Evolutionary conservation across 2,329 filamentous ascomycete genomes (phyloP), one percentile per base, ranked within the genome.

Genomic region (Corinectria fuckeliana): DNA sequence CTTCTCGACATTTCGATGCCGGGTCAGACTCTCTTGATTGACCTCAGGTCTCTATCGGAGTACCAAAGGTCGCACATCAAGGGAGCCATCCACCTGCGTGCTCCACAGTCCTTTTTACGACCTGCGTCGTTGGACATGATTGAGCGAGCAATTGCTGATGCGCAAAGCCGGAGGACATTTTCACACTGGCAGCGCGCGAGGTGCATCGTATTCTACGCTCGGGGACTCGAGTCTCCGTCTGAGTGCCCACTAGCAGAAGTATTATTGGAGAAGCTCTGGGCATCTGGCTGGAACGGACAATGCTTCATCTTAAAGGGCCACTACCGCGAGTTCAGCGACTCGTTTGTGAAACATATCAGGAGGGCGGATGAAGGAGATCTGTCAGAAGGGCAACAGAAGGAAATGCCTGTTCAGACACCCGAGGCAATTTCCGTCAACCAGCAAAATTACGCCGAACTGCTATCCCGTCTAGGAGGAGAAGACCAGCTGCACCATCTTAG

Each of bases 301-400:
- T 81, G 77, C 58, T 85, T 85, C 64, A 74, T 86, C 7, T 75
- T 86, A 30, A 85, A 85, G 65, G 83, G 84, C 0, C 81, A 84
- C 52, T 86, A 82, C 66, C 77, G 78, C 45, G 83, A 86, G 61
- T 86, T 86, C 60, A 82, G 81, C 14, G 75, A 76, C 23, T 82
- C 81, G 0, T 86, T 84, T 61, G 78, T 80, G 59, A 80, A 80
- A 58, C 81, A 83, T 60, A 82, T 85, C 21, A 58, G 75, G 75
- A 18, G 79, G 77, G 4, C 66, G 75, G 60, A 81, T 77, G 68
- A 76, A 1, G 71, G 75, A 20, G 74, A 74, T 7, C 76, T 76
- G n/a, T 76, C 74, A 34, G 73, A 77, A 55, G 57, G 77, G 3
- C 78, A 79, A 30, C 62, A 69, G 4, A 59, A 59, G 21, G 49